Conservation (phyloP, 164 flowering plant species). For the Platanus orientalis region DNA sequence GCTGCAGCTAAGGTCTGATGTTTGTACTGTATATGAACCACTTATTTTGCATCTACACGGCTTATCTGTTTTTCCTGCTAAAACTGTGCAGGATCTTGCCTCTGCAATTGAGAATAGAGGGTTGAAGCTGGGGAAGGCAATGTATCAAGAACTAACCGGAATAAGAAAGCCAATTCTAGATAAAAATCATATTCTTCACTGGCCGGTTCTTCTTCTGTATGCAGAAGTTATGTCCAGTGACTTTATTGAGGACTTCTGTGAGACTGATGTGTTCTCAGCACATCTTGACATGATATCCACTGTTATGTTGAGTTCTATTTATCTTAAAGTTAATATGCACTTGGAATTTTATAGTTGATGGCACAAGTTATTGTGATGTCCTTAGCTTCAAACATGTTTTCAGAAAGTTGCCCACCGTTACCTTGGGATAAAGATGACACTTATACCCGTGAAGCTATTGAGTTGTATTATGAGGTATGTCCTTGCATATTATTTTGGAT, state of each 20-base stretch:
- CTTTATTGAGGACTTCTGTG: constrained; percentile 92
- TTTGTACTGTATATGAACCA: background rate
- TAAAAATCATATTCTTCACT: constrained; percentile 67
- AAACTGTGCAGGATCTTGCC: constrained; percentile 51
- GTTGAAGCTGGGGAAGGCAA: constrained; percentile 69
- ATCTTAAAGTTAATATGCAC: background rate
- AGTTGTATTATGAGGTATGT: constrained; percentile 80
- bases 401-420: constrained; percentile 70
- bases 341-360: background rate
- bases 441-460: constrained; percentile 75
- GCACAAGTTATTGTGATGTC: constrained; percentile 18
- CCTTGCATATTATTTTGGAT: constrained; percentile 1
- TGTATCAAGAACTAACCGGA: constrained; percentile 78
- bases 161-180: constrained; percentile 64
- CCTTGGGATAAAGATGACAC: constrained; percentile 74
- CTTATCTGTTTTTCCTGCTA: constrained; percentile 7
- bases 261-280: constrained; percentile 71
- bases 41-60: background rate
- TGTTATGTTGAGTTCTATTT: constrained; percentile 1
- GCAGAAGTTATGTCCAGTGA: constrained; percentile 97
- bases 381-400: constrained; percentile 89
- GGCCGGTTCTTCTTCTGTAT: constrained; percentile 93
- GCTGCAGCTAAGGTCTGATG: constrained; percentile 60
- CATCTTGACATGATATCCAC: constrained; percentile 95
- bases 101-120: constrained; percentile 66